Conservation (phyloP, 2,329 filamentous ascomycete genomes). For the Camptophora hylomeconis region DNA sequence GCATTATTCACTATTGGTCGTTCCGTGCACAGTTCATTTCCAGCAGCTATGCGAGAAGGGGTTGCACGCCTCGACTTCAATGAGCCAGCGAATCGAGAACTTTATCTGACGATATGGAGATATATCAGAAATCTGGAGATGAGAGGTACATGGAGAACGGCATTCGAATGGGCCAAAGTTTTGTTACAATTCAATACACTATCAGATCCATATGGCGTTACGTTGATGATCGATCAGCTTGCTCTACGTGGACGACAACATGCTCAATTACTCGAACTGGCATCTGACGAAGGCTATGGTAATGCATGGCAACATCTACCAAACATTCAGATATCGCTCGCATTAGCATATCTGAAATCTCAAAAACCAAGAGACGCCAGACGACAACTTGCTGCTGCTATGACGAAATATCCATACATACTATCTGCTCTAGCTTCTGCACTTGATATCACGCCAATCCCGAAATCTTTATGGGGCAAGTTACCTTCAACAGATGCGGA, state of each 20-base stretch:
- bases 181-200: constrained; percentile 60
- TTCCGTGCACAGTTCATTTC: constrained; percentile 71
- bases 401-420: constrained; percentile 70
- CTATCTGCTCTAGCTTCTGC: constrained; percentile 69
- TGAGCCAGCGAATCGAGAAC: constrained; percentile 76
- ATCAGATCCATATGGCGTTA: constrained; percentile 70
- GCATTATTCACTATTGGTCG: constrained; percentile 90
- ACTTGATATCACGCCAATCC: constrained; percentile 60
- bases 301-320: constrained; percentile 43
- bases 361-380: constrained; percentile 54
- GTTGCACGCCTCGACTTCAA: constrained; percentile 69
- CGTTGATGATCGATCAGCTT: constrained; percentile 68
- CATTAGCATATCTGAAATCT: constrained; percentile 62
- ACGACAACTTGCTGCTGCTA: constrained; percentile 50
- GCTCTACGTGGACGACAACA: constrained; percentile 71
- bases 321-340: constrained; percentile 63
- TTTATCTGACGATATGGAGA: constrained; percentile 80
- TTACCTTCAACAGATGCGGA: constrained; percentile 52
- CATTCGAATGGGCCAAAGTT: constrained; percentile 85
- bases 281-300: constrained; percentile 38
- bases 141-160: constrained; percentile 88
- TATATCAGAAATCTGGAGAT: constrained; percentile 76
- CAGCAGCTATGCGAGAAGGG: constrained; percentile 60
- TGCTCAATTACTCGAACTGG: constrained; percentile 60
- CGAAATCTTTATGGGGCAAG: constrained; percentile 71